These are phyloP conservation scores for Solanum piurae DNA, from an alignment of 257 asterid genomes.

Conservation along the genomic window DNA sequence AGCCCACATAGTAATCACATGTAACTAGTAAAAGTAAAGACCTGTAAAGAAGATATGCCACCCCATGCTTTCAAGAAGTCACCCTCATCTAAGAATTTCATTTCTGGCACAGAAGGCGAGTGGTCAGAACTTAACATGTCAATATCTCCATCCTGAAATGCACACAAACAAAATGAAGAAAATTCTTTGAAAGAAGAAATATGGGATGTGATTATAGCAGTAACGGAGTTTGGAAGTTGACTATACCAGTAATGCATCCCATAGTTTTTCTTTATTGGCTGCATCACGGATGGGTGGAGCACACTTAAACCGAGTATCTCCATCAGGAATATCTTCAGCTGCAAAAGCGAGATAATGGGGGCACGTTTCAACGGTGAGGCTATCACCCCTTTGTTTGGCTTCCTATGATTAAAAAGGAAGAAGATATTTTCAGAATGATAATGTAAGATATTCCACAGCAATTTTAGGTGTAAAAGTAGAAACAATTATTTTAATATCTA, in stretches of 20 bases:
- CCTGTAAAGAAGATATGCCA: constrained; percentile 95
- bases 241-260: constrained; percentile 78
- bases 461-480: not conserved
- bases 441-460: not conserved
- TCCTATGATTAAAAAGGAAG: constrained; percentile 29
- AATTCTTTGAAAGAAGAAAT: not conserved
- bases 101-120: constrained; percentile 84
- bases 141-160: constrained; percentile 68
- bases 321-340: constrained; percentile 86
- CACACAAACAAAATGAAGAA: not conserved
- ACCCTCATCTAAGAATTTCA: constrained; percentile 69
- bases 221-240: not conserved
- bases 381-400: constrained; percentile 78
- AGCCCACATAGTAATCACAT: not conserved
- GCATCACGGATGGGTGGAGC: constrained; percentile 95
- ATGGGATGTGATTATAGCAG: not conserved
- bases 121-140: constrained; percentile 97
- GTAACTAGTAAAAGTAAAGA: constrained; percentile 1
- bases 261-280: constrained; percentile 54
- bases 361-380: constrained; percentile 86
- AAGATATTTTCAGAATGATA: not conserved
- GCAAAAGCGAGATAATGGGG: constrained; percentile 98
- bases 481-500: not conserved
- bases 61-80: constrained; percentile 97
- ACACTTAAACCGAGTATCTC: constrained; percentile 96